Percentiles rank a stretch among this genome's conserved stretches.
These are phyloP conservation scores for Multifurca ochricompacta DNA, from an alignment of 768 basidiomycete genomes.

Conservation along the genomic window DNA sequence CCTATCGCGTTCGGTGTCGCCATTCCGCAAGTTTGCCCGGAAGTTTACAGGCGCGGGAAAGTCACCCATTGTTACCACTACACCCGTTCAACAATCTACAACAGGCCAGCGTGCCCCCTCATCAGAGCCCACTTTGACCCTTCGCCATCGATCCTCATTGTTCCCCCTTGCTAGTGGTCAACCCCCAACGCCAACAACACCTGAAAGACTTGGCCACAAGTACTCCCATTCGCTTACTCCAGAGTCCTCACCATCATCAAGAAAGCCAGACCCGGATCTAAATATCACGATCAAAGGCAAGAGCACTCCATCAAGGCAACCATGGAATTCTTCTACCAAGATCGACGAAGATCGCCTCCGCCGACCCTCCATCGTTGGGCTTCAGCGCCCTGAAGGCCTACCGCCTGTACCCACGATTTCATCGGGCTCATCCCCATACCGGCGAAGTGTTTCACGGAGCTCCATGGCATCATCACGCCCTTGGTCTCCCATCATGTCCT, in stretches of 20 bases:
- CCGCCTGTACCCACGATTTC: neutral
- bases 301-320: constrained; percentile 25
- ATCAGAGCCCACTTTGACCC: constrained; percentile 45
- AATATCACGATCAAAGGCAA: constrained; percentile 35
- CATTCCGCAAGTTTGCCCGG: constrained; percentile 69
- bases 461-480: constrained; percentile 22
- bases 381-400: constrained; percentile 12
- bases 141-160: constrained; percentile 58
- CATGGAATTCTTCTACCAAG: constrained; percentile 79
- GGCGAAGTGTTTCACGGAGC: constrained; percentile 19
- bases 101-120: constrained; percentile 39
- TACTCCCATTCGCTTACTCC: constrained; percentile 66
- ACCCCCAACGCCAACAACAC: constrained; percentile 41
- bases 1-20: constrained; percentile 71
- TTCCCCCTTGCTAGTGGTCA: constrained; percentile 42
- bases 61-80: constrained; percentile 29
- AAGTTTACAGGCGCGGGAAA: constrained; percentile 48
- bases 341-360: constrained; percentile 50
- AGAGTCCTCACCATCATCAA: constrained; percentile 49
- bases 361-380: constrained; percentile 40
- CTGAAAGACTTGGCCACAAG: constrained; percentile 56
- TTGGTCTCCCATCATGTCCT: constrained; percentile 20
- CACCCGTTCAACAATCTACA: constrained; percentile 43
- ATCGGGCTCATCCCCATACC: constrained; percentile 9
- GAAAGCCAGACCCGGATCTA: constrained; percentile 31